Percentiles rank a stretch among this genome's conserved stretches.
phyloP scores from a whole-genome alignment of 1,284 basidiomycete genomes.

The Puccinia brachypodii region DNA sequence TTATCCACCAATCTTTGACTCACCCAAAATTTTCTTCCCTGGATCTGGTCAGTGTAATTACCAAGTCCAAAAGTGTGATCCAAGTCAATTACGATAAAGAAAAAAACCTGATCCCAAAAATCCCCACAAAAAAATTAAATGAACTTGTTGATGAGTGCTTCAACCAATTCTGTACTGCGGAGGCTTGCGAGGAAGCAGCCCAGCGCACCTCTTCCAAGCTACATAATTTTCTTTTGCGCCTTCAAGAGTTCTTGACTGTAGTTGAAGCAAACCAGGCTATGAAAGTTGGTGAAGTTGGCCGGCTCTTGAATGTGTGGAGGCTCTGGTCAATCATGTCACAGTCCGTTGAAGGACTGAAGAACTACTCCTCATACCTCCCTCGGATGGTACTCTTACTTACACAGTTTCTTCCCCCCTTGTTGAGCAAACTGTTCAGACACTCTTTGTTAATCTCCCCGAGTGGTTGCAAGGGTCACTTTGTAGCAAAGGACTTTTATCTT shows the following conservation, averaged over 20 bases:
- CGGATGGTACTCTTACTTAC: neutral
- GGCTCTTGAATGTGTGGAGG: constrained; percentile 14
- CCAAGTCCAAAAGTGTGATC: too few relatives aligned
- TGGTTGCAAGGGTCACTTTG: constrained; percentile 9
- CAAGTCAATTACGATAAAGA: too few relatives aligned
- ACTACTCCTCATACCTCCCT: constrained; percentile 3
- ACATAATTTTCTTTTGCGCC: neutral
- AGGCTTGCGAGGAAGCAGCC: neutral
- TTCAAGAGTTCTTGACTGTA: constrained; percentile 1
- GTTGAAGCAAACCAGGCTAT: constrained; percentile 1
- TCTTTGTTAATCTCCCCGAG: constrained; percentile 22
- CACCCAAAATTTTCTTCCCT: too few relatives aligned
- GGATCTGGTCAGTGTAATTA: too few relatives aligned
- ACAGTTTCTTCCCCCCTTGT: neutral
- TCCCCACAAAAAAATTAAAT: neutral
- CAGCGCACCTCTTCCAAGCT: neutral
- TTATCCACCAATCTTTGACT: neutral
- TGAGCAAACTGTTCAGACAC: neutral
- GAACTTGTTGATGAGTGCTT: neutral
- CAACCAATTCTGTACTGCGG: neutral
- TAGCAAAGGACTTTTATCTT: constrained; percentile 26
- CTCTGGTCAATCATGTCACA: constrained; percentile 3
- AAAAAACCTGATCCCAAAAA: neutral
- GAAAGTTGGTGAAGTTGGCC: neutral
- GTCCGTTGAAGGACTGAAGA: neutral